Base-by-base conservation (phyloP, 2,329 filamentous ascomycete species). In the Fusarium sp. region DNA sequence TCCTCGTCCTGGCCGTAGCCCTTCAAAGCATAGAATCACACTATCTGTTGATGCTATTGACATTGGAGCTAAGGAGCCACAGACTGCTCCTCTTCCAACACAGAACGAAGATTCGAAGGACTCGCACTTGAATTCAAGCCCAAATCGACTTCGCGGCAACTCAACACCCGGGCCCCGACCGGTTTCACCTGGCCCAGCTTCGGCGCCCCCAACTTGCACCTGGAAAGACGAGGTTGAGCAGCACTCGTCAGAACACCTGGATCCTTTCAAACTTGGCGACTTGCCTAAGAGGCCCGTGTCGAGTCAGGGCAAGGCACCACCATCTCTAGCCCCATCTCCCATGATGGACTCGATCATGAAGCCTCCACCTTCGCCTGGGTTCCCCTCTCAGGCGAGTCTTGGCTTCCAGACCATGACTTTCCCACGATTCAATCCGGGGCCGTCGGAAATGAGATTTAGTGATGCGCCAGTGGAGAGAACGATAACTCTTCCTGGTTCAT, bases 101-200 rank as follows among this genome's bases (percentile, higher is more conserved):
- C 88, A 92, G 60, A 85, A 87, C 59, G 63, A 72, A n/a, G 83
- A 84, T 32, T 80, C 81, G n/a, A 80, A 81, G 15, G 46, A 86
- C 81, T 59, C 82, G 80, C 70, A 77, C 79, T 23, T 84, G 81
- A 50, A 76, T 57, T 32, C 83, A 32, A 86, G 83, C 60, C 84
- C 84, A 3, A 83, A 81, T 28, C 85, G 88, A 62, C 82, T 83
- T 8, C 83, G 88, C 53, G 87, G 86, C 3, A 88, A 87, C 72
- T 90, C 88, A 5, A 88, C 87, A 7, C 85, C 89, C 0, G 84
- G 82, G 35, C 76, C 83, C 13, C 86, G 87, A 42, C 79, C 85
- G 7, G 85, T 91, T 25, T 88, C 88, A 2, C 88, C 90, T 1
- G 91, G 91, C 0, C 91, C 91, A 16, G 91, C 90, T 1, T 93